These are phyloP conservation scores for Thelonectria blattea DNA, from an alignment of 2,329 filamentous ascomycete species.

Conservation along the genomic window DNA sequence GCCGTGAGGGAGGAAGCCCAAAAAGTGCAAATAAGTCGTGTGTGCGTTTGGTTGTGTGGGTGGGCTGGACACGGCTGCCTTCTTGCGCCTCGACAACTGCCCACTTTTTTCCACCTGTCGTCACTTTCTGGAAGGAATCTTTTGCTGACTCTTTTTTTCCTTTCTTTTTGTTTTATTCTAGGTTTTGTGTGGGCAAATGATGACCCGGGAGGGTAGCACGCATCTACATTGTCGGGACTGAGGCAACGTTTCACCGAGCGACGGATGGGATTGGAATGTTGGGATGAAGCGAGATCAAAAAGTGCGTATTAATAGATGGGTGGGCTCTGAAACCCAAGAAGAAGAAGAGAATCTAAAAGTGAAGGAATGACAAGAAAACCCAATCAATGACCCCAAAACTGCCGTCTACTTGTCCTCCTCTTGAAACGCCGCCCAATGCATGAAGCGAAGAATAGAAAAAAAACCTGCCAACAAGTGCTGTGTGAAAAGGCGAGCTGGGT, in stretches of 20 bases:
- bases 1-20: too few relatives aligned
- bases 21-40: too few relatives aligned
- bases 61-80: neutral
- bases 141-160: constrained; percentile 24
- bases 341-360: constrained; percentile 5
- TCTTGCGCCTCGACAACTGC: constrained; percentile 12
- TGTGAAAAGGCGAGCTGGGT: constrained; percentile 16
- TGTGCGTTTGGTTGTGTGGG: too few relatives aligned
- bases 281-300: neutral
- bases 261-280: neutral
- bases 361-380: neutral
- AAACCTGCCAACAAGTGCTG: constrained; percentile 13
- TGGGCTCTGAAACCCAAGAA: constrained; percentile 10
- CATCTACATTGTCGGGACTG: neutral
- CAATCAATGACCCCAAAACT: neutral
- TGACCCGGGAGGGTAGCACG: neutral
- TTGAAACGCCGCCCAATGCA: neutral
- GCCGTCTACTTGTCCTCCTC: neutral
- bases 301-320: constrained; percentile 11
- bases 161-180: constrained; percentile 28
- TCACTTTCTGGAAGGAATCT: neutral
- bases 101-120: constrained; percentile 2
- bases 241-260: neutral
- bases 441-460: constrained; percentile 6
- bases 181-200: constrained; percentile 56